Evolutionary conservation across 805 yeast species (phyloP), one percentile per base, ranked within the genome.

Genomic region (Candida ortonii): DNA sequence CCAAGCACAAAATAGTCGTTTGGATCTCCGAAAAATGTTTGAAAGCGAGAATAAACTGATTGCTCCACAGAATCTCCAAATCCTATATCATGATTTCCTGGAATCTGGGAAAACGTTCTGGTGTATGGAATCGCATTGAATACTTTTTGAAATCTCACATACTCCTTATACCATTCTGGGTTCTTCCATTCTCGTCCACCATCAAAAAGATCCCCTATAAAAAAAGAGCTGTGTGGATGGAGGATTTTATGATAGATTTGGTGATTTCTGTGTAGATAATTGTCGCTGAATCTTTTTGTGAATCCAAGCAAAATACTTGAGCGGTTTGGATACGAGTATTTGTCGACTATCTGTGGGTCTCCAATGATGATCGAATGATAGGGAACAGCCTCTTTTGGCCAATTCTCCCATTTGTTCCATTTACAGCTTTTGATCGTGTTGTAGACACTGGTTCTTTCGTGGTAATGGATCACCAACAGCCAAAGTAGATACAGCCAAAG

Each of bases 11-110:
- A 69, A 22, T 73, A 57, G 10, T 62, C 63, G 26, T 78, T 72
- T 1, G 93, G 64, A 26, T 75, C 75, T 1, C 97, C 97, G 58
- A 87, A 90, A 51, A 70, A 71, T 1, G 76, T 60, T 14, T 71
- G 61, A 59, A 89, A 93, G 46, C 97, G 65, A 21, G 71, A 59
- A 13, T 70, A 57, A 11, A 84, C 78, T 1, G 66, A 55, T 10
- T 67, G 64, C 6, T 78, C 67, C 10, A 90, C 76, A 0, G 78
- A 73, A 37, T 80, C 76, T 18, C 90, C 95, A 61, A 82, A 89
- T 0, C 98, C 98, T 44, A 94, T 88, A 57, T 93, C 98, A 54
- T 93, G 98, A 51, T 93, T 93, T 1, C 97, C 98, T 0, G 96
- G 96, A 2, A 60, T 40, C 35, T 54, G 49, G 30, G 73, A 65